These are phyloP conservation scores for Tulasnella sp. DNA, from an alignment of 768 basidiomycete genomes.

Conservation along the genomic window DNA sequence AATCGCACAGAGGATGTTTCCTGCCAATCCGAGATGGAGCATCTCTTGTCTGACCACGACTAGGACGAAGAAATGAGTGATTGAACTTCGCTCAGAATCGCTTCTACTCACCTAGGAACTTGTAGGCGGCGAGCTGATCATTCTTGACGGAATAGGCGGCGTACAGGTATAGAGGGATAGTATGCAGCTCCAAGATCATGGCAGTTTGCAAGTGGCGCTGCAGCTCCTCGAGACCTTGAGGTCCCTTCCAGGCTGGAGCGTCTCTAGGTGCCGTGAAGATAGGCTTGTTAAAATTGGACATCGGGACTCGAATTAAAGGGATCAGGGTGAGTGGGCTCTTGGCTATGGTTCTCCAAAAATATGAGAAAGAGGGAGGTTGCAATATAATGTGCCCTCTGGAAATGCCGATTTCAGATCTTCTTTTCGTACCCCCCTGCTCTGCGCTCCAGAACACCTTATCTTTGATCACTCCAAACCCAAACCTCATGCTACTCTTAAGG, in stretches of 20 bases:
- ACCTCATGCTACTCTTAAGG: too few relatives aligned
- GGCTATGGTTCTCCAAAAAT: background rate
- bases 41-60: constrained; percentile 2
- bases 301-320: too few relatives aligned
- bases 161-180: constrained; percentile 5
- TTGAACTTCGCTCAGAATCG: background rate
- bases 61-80: background rate
- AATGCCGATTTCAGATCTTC: too few relatives aligned
- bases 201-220: constrained; percentile 1
- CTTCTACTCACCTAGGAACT: background rate
- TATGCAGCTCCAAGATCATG: background rate
- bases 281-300: background rate
- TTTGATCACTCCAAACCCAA: too few relatives aligned
- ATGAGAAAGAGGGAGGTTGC: background rate
- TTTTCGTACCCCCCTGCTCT: background rate
- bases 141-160: background rate
- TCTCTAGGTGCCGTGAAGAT: background rate
- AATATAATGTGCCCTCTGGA: too few relatives aligned
- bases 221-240: background rate
- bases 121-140: background rate
- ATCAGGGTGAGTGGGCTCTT: background rate
- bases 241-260: background rate
- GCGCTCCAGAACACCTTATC: too few relatives aligned
- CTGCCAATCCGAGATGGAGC: constrained; percentile 3
- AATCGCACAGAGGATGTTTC: constrained; percentile 6